A percentile compares a stretch with the other conserved stretches of the same genome.
These are phyloP conservation scores for Achlya hypogyna DNA, from an alignment of 352 stramenopile genomes.

Conservation along the genomic window DNA sequence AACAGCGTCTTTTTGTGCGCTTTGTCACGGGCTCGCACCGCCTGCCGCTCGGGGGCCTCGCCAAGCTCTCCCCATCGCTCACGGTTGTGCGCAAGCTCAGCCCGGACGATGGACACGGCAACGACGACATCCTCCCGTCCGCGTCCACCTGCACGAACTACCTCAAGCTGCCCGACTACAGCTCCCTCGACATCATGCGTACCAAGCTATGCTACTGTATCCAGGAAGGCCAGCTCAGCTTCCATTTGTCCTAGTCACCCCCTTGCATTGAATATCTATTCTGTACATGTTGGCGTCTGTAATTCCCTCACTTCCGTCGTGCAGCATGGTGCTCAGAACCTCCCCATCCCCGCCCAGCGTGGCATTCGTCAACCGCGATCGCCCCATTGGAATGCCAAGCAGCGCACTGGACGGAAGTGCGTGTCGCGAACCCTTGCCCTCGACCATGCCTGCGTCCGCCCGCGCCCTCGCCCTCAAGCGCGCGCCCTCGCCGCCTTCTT, in stretches of 20 bases:
- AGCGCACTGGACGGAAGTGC: too few species aligned
- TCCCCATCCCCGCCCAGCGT: too few species aligned
- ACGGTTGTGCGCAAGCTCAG: constrained; percentile 82
- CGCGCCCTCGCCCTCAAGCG: too few species aligned
- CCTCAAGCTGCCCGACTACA: constrained; percentile 88
- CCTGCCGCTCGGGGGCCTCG: constrained; percentile 73
- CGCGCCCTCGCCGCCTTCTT: too few species aligned
- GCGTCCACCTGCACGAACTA: constrained; percentile 87
- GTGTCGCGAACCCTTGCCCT: too few species aligned
- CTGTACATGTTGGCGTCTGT: too few species aligned
- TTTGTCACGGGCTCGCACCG: constrained; percentile 86
- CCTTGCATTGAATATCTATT: too few species aligned
- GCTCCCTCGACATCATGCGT: constrained; percentile 58
- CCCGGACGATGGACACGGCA: constrained; percentile 2
- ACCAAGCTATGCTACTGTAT: constrained; percentile 75
- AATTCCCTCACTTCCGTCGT: too few species aligned
- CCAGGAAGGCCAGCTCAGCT: constrained; percentile 72
- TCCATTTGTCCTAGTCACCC: constrained; percentile 67
- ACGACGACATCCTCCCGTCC: constrained; percentile 61
- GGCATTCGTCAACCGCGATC: too few species aligned
- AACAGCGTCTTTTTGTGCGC: constrained; percentile 78
- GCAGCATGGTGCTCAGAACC: too few species aligned
- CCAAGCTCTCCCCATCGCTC: constrained; percentile 71
- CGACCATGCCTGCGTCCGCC: too few species aligned
- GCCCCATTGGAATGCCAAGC: too few species aligned